Base-by-base conservation (phyloP, 73 alveolate species). In the Paramecium tetraurelia region DNA sequence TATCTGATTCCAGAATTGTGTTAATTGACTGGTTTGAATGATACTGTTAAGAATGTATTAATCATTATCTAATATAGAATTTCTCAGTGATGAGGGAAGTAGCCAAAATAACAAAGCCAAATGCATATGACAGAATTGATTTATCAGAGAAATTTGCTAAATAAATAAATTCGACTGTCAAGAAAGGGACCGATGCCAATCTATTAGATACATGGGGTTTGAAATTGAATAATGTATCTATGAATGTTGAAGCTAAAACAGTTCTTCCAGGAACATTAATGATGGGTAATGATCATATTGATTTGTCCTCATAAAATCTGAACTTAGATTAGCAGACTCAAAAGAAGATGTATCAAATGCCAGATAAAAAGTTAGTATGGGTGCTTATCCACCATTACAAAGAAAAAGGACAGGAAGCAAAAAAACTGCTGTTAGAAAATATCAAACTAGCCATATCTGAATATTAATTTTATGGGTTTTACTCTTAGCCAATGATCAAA, bases 31-130 rank as follows among this genome's bases (percentile, higher is more conserved):
- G 99, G 99, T 29, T 93, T 97, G 63, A 95, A 98, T 46, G 99
- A 98, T 50, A 96, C 95, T 58, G 93, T 96, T 93, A 96, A 99
- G 85, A 92, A 93, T 72, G 98, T 63, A 53, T 53, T 27, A 5
- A 8, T 22, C 7, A 6, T 63, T 63, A 63, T 12, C 0, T 59
- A 31, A 18, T 6, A 7, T 63, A 63, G 84, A 63, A 98, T 90
- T 96, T 97, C 89, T 92, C 92, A 31, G 86, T 96, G 21, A 98
- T 97, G 99, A 98, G 93, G 85, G 96, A 94, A 1, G 84, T 98
- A 92, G 95, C 98, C 44, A 88, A 70, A 53, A 94, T 97, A 12
- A 98, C 99, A 21, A 95, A 96, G 70, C 92, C 96, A 33, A 94
- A 93, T 57, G 97, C 99, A 0, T 63, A 63, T 22, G 84, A 63